phyloP scores from a whole-genome alignment of 495 filamentous ascomycete genomes.

The Trichoderma erinaceum region DNA sequence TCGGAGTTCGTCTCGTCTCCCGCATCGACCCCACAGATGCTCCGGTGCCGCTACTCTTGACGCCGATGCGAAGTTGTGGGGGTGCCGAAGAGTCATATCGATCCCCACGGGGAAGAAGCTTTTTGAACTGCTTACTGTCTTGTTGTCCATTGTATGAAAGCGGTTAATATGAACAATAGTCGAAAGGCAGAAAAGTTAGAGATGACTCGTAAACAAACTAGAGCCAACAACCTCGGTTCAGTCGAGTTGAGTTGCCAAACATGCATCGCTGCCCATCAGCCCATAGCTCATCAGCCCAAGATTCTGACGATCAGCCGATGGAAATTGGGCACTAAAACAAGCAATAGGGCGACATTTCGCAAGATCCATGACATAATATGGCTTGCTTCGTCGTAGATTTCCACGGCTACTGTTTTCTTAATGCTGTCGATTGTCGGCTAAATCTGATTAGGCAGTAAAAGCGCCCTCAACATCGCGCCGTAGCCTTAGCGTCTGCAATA shows the following conservation, averaged over 20 bases:
- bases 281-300: neutral
- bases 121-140: neutral
- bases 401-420: neutral
- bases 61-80: neutral
- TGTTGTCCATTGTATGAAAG: neutral
- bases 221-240: too few species aligned
- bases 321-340: neutral
- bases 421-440: neutral
- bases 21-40: neutral
- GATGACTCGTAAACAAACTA: neutral
- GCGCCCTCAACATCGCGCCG: neutral
- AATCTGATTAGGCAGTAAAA: neutral
- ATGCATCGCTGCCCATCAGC: neutral
- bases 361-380: neutral
- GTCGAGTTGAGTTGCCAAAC: too few species aligned
- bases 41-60: conserved; percentile 5
- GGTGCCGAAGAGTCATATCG: neutral
- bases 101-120: conserved; percentile 5
- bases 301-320: neutral
- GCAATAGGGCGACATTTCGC: neutral
- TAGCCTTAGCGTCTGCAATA: neutral
- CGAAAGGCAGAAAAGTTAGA: neutral
- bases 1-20: neutral
- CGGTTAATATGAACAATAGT: neutral
- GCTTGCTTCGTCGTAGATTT: neutral